Evolutionary conservation across 2,329 filamentous ascomycete genomes (phyloP), one percentile per base, ranked within the genome.

Genomic region (Phialophora chinensis): DNA sequence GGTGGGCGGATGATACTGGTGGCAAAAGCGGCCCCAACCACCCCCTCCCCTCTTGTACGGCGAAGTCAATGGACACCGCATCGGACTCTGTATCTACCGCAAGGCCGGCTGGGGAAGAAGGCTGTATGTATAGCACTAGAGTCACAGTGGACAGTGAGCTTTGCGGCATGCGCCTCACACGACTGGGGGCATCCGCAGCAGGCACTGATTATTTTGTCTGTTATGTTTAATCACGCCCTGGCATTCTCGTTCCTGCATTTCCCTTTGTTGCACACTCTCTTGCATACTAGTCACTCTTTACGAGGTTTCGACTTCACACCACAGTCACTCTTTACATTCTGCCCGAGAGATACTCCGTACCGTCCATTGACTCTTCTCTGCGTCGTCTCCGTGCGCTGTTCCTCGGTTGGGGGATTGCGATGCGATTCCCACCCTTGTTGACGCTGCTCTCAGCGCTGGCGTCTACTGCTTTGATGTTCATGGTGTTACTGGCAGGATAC

Each of bases 401-500:
- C 35, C 35, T 42, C 35, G 14, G 4, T 17, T 7, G 35, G 35
- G 33, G 35, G 35, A 17, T 42, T 17, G 35, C 35, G 35, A 42
- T 42, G 35, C 35, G 35, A 17, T 42, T 42, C 14, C 14, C 35
- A 17, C 35, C 35, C 35, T 17, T 42, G 35, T 17, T 42, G 35
- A 42, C 35, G 35, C 35, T 42, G 35, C 35, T 42, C 35, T 42
- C 35, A 42, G 35, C 35, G 35, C 35, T 42, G 12, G 35, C 35
- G 6, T 14, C 35, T 17, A 14, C 29, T 1, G 59, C 29, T 6
- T 27, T 62, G 29, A 62, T 50, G n/a, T 62, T 62, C 27, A 20
- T 62, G 20, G 35, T 20, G 20, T 23, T 62, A 10, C 49, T 62
- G 6, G 59, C 27, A 3, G 59, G 59, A 10, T 62, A 54, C 59